Conservation (phyloP, 1,284 basidiomycete species). For the Trichosporon inkin region DNA sequence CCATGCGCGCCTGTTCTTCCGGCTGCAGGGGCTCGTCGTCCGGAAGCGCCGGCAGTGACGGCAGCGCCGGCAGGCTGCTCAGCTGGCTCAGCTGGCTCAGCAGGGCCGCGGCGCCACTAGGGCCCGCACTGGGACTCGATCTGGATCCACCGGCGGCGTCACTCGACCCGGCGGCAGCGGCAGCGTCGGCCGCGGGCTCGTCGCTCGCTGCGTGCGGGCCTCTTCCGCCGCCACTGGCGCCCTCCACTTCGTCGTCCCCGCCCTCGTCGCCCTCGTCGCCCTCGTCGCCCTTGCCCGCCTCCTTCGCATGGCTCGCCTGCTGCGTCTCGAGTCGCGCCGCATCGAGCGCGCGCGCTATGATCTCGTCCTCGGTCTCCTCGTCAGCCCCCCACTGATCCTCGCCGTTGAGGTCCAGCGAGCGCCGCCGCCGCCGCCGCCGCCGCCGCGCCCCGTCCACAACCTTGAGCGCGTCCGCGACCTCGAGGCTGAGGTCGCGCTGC, state of each 20-base stretch:
- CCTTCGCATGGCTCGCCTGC: neutral
- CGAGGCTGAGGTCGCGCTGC: neutral
- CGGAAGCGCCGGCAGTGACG: slow-evolving; percentile 10
- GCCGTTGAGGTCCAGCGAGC: neutral
- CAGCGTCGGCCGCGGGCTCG: neutral
- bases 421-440: neutral
- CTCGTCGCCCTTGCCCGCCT: neutral
- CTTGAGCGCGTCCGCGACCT: slow-evolving; percentile 18
- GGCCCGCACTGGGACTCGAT: too few species aligned
- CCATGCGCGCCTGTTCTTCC: slow-evolving; percentile 26
- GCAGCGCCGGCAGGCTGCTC: slow-evolving; percentile 4
- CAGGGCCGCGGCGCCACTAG: too few species aligned
- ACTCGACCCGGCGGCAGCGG: too few species aligned
- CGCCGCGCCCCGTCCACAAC: slow-evolving; percentile 16
- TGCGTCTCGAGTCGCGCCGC: slow-evolving; percentile 28
- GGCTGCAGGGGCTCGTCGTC: slow-evolving; percentile 23
- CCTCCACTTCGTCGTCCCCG: neutral
- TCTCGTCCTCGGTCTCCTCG: slow-evolving; percentile 34
- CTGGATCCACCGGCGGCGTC: too few species aligned
- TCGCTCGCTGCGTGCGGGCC: too few species aligned
- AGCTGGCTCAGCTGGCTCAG: too few species aligned
- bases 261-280: neutral
- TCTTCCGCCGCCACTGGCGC: neutral
- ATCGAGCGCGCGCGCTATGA: slow-evolving; percentile 32
- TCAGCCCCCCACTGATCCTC: neutral